Evolutionary conservation across 768 basidiomycete species (phyloP), one percentile per base, ranked within the genome.

Genomic region (Collybia sp.): DNA sequence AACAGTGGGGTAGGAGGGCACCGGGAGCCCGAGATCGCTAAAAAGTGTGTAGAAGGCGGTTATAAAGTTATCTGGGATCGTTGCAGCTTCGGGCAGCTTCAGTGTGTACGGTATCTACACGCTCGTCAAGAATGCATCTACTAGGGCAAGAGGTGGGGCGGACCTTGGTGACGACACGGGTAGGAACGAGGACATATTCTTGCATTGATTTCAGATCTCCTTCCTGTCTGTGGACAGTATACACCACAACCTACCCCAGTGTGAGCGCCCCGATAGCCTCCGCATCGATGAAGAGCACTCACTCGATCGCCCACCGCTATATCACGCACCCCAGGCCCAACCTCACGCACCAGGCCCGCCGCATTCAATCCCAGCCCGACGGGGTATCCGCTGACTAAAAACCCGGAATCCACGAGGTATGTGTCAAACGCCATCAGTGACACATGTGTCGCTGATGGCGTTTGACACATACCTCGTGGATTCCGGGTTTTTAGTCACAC

Each of bases 31-130:
- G 15, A 76, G 53, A 25, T 65, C 57, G 43, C 60, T 62, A 48
- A 69, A 68, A 17, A 73, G 49, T 0, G 69, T 64, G 49, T 59
- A 64, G 47, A 66, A 72, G 3, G 69, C 62, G 3, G 66, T 69
- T 37, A 72, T 53, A 39, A 71, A 68, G 47, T 71, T 70, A 49
- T 73, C 71, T 1, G 73, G 69, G 40, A 72, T 59, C 1, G 68
- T 68, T 1, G 58, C 67, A 0, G 70, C 72, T 15, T 54, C 62
- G 8, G 65, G 69, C 5, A 76, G 57, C 0, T 68, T 40, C 25
- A 73, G 43, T n/a, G 43, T 59, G 39, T 66, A 64, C 5, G 76
- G 74, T 25, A 79, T 60, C 72, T 78, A 39, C 32, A 12, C 33
- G 15, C 13, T n/a, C 44, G 10, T 12, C 18, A 8, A 15, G 12